Base-by-base conservation (phyloP, 805 yeast genomes). In the Cyberlindnera mycetangii region DNA sequence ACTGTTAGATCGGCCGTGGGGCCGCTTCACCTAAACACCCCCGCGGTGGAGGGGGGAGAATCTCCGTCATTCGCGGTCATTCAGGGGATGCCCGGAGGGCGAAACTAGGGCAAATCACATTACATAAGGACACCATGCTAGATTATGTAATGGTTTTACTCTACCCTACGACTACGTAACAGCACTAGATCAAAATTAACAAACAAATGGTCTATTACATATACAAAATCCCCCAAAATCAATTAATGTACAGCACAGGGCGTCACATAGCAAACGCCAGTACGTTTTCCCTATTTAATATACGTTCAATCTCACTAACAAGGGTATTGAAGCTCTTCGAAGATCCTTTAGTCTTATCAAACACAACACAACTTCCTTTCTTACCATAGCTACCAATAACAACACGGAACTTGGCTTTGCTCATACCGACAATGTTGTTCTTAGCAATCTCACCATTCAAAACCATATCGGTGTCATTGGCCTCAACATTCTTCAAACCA, bases 321-420 rank as follows among this genome's bases (percentile, higher is more conserved):
- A 85, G 67, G 49, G 79, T 79, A 28, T 67, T 73, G 41, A 85
- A 75, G 7, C 88, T 78, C 51, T 76, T 78, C 25, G 71, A 64
- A 1, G 89, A 82, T 7, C 93, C 93, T 51, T 76, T 79, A 25
- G 76, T 74, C 59, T 81, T 79, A 17, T 73, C 76, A 56, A 86
- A 81, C 14, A 74, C 73, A 28, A 85, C 66, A 47, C 71, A 75
- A 36, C 87, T 79, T 39, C 65, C 65, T 38, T 64, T 75, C 62
- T 68, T 77, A 41, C 77, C 67, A 30, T 69, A 52, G 33, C 49
- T 52, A 24, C 64, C 61, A 31, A 83, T 70, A 52, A 68, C 68
- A 53, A 85, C 73, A 48, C 78, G 75, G 61, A 85, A 83, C 51
- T 75, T 72, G 51, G 88, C 81, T 28, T 83, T 74, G 62, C 79